Percentiles rank a stretch among this genome's conserved stretches.
Conservation (phyloP, 805 yeast species). For the Tetrapisispora taiwanensis region DNA sequence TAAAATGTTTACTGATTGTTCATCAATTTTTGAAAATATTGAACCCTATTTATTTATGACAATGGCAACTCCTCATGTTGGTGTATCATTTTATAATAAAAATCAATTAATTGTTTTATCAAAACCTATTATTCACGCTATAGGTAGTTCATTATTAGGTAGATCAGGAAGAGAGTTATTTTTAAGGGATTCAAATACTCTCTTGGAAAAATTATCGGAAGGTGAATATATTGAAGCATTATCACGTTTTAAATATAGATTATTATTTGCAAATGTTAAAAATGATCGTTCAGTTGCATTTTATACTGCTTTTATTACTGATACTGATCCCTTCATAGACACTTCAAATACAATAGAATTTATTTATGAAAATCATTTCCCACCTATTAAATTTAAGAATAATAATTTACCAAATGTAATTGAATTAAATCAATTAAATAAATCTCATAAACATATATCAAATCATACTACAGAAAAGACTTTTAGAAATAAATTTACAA, state of each 20-base stretch:
- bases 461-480: background rate
- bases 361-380: slow-evolving; percentile 36
- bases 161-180: slow-evolving; percentile 70
- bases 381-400: slow-evolving; percentile 14
- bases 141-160: slow-evolving; percentile 50
- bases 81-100: slow-evolving; percentile 42
- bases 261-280: slow-evolving; percentile 60
- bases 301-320: slow-evolving; percentile 69
- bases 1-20: slow-evolving; percentile 40
- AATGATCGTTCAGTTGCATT: slow-evolving; percentile 85
- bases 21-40: slow-evolving; percentile 44
- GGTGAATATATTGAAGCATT: slow-evolving; percentile 47
- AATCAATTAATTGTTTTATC: slow-evolving; percentile 18
- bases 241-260: slow-evolving; percentile 42
- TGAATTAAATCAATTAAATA: slow-evolving; percentile 17
- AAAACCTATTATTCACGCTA: slow-evolving; percentile 33
- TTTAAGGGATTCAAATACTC: slow-evolving; percentile 33
- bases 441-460: background rate
- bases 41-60: slow-evolving; percentile 56
- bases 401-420: slow-evolving; percentile 19
- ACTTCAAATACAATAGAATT: slow-evolving; percentile 39
- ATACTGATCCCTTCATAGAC: slow-evolving; percentile 63
- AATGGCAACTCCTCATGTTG: slow-evolving; percentile 73
- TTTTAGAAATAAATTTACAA: background rate
- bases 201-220: slow-evolving; percentile 34